A percentile compares a stretch with the other conserved stretches of the same genome.
These are phyloP conservation scores for Trichomonas gallinae DNA, from an alignment of 208 protist genomes.

Conservation along the genomic window DNA sequence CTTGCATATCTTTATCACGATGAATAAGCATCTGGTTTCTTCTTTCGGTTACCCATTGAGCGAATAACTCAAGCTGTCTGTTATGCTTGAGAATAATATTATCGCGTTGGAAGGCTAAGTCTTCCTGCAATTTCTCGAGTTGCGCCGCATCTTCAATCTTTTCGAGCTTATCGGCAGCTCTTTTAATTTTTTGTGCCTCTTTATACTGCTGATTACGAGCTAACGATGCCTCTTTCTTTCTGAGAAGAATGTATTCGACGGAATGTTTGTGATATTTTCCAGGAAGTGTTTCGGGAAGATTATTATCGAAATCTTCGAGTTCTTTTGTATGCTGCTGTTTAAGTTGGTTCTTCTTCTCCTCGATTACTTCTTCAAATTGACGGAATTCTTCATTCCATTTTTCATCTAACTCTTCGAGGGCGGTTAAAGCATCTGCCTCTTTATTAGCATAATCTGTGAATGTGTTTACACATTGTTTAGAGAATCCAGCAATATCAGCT, in stretches of 20 bases:
- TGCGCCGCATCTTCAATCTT: not conserved
- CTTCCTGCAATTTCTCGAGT: not conserved
- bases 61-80: not conserved
- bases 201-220: not conserved
- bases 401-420: not conserved
- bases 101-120: not conserved
- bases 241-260: not conserved
- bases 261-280: not conserved
- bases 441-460: not conserved
- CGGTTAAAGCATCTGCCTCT: not conserved
- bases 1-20: not conserved
- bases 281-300: not conserved
- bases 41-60: not conserved
- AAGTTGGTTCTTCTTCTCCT: not conserved
- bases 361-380: not conserved
- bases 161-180: not conserved
- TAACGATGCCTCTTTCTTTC: not conserved
- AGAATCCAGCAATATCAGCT: conserved; percentile 5
- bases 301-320: not conserved
- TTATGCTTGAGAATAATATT: not conserved
- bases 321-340: not conserved
- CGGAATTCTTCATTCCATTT: not conserved
- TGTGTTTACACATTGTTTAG: not conserved
- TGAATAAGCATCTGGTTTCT: not conserved
- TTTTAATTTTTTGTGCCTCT: not conserved